Conservation (phyloP, 345 rosid genomes). For the Noccaea bulbosa region DNA sequence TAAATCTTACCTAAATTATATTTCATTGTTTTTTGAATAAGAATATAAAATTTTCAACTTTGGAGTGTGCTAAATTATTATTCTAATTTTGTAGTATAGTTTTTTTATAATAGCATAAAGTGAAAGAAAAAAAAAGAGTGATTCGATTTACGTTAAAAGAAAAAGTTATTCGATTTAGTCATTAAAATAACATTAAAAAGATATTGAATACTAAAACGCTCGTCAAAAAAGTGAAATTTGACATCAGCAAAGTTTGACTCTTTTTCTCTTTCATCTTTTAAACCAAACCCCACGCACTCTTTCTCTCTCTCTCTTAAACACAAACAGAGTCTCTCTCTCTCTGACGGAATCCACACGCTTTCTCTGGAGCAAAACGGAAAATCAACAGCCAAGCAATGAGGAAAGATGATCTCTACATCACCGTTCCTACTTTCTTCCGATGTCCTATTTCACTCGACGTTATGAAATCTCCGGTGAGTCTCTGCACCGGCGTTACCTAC, state of each 20-base stretch:
- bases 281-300: conserved; percentile 47
- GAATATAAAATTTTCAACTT: conserved; percentile 33
- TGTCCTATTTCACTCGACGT: conserved; percentile 94
- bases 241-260: conserved; percentile 75
- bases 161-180: conserved; percentile 40
- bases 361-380: conserved; percentile 40
- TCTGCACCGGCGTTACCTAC: conserved; percentile 95
- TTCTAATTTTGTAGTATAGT: conserved; percentile 35
- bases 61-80: conserved; percentile 28
- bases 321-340: conserved; percentile 35
- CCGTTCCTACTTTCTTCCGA: conserved; percentile 77
- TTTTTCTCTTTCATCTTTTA: conserved; percentile 55
- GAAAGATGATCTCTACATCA: conserved; percentile 67
- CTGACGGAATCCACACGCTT: conserved; percentile 32
- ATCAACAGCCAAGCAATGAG: conserved; percentile 44
- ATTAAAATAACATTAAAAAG: conserved; percentile 20
- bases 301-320: conserved; percentile 41
- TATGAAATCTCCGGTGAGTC: conserved; percentile 94
- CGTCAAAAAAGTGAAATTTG: conserved; percentile 43
- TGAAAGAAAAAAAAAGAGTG: conserved; percentile 9
- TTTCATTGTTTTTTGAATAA: background rate
- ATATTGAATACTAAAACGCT: conserved; percentile 24
- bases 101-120: conserved; percentile 32
- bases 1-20: background rate
- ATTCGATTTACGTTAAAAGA: conserved; percentile 33